A percentile compares a stretch with the other conserved stretches of the same genome.
These are phyloP conservation scores for Fusarium fujikuroi DNA, from an alignment of 2,329 filamentous ascomycete species.

Conservation along the genomic window DNA sequence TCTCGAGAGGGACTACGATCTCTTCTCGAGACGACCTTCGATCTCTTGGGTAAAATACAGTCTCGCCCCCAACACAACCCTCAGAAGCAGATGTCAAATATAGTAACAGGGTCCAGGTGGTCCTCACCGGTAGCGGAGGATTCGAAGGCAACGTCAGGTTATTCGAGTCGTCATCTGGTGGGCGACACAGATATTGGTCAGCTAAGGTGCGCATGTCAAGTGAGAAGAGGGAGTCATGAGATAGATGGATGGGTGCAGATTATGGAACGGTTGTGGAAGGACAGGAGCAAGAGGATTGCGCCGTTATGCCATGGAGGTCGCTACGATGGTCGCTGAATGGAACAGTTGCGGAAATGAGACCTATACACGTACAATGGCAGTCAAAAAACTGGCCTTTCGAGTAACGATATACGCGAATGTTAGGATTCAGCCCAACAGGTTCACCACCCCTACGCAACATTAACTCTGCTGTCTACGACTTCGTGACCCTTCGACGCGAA, in stretches of 20 bases:
- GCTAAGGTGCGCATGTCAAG: not conserved
- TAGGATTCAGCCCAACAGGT: conserved; percentile 85
- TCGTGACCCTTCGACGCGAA: not conserved
- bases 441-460: conserved; percentile 76
- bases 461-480: conserved; percentile 22
- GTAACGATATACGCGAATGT: conserved; percentile 91
- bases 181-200: conserved; percentile 1
- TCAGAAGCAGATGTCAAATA: conserved; percentile 83
- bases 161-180: conserved; percentile 86
- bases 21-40: conserved; percentile 67
- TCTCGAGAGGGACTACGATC: conserved; percentile 78
- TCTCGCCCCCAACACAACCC: conserved; percentile 86
- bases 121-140: conserved; percentile 55
- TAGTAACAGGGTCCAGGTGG: conserved; percentile 91
- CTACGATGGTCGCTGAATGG: not conserved
- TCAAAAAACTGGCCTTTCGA: conserved; percentile 89
- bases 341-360: not conserved
- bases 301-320: not conserved
- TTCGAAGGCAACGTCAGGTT: conserved; percentile 65
- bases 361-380: conserved; percentile 77
- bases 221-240: not conserved
- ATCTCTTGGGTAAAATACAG: conserved; percentile 86
- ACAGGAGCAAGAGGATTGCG: not conserved
- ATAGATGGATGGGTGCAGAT: not conserved
- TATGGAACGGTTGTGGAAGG: not conserved